Conservation (phyloP, 1,139 yeast genomes). For the Saccharomycopsis crataegensis region DNA sequence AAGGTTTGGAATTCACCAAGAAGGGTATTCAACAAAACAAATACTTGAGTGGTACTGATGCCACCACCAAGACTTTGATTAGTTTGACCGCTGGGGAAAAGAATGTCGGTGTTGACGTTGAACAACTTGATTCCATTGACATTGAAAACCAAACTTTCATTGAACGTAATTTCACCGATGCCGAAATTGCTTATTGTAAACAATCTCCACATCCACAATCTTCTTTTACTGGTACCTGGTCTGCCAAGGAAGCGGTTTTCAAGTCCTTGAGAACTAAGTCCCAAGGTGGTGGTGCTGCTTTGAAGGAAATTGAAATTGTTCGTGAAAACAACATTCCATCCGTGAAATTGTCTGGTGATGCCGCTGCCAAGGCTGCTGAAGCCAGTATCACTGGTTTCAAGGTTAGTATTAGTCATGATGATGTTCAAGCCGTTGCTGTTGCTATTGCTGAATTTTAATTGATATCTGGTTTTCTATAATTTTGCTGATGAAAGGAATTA, state of each 20-base stretch:
- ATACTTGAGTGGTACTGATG: slow-evolving; percentile 29
- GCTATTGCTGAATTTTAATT: slow-evolving; percentile 59
- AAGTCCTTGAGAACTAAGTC: slow-evolving; percentile 87
- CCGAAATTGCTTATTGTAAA: slow-evolving; percentile 73
- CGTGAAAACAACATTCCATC: slow-evolving; percentile 78
- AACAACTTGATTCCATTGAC: slow-evolving; percentile 73
- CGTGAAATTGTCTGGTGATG: slow-evolving; percentile 70
- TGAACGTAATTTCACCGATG: slow-evolving; percentile 81
- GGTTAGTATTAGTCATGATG: slow-evolving; percentile 93
- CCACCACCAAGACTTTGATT: slow-evolving; percentile 37
- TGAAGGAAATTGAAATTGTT: slow-evolving; percentile 80
- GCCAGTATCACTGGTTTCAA: slow-evolving; percentile 68
- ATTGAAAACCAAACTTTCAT: slow-evolving; percentile 80
- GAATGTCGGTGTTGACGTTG: slow-evolving; percentile 97
- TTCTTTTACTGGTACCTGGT: slow-evolving; percentile 96
- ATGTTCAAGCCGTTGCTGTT: slow-evolving; percentile 95
- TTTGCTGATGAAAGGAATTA: too few relatives aligned
- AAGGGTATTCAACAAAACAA: slow-evolving; percentile 34
- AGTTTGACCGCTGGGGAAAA: slow-evolving; percentile 44
- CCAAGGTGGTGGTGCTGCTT: slow-evolving; percentile 91
- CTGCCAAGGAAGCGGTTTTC: slow-evolving; percentile 98
- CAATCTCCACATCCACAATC: slow-evolving; percentile 73
- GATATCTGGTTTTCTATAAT: too few relatives aligned
- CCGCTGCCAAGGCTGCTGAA: slow-evolving; percentile 60
- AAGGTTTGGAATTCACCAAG: slow-evolving; percentile 42